Percentiles rank a stretch among this genome's conserved stretches.
Conservation (phyloP, 176 grass and related monocot genomes). For the Hordeum vulgare region MorexV3_pseudomolecules_assembly NC_058524.1:50296616-50297115, state of each 20-base stretch:
- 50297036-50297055: neutral
- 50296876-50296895: slow-evolving; percentile 24
- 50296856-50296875: slow-evolving; percentile 30
- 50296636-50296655: slow-evolving; percentile 9
- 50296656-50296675: neutral
- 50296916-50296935: slow-evolving; percentile 5
- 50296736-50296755: slow-evolving; percentile 29
- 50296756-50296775: slow-evolving; percentile 29
- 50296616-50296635: slow-evolving; percentile 17
- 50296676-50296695: slow-evolving; percentile 19
- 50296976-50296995: neutral
- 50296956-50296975: slow-evolving; percentile 4
- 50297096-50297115: neutral
- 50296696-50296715: slow-evolving; percentile 21
- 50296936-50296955: slow-evolving; percentile 1
- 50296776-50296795: slow-evolving; percentile 24
- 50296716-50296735: slow-evolving; percentile 31
- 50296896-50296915: slow-evolving; percentile 8
- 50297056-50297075: neutral
- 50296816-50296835: slow-evolving; percentile 38
- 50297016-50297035: neutral
- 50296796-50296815: neutral
- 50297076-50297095: neutral
- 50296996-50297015: neutral
- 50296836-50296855: slow-evolving; percentile 10